phyloP scores from a whole-genome alignment of 352 stramenopile species.

The Pythium grandisporangium region DNA sequence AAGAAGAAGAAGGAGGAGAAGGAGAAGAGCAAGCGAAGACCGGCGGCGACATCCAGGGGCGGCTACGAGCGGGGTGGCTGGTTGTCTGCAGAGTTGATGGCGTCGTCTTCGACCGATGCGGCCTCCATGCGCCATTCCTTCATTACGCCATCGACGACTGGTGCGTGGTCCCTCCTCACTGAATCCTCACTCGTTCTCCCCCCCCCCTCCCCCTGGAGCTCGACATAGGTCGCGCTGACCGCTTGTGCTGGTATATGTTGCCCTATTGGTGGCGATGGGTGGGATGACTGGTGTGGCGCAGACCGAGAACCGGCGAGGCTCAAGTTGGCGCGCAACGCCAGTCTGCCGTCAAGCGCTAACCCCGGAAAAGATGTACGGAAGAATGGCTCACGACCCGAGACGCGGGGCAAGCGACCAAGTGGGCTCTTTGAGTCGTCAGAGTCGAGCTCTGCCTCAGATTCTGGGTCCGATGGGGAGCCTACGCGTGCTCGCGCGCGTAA shows the following conservation, averaged over 20 bases:
- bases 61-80: too few relatives aligned
- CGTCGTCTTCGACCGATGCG: slow-evolving; percentile 6
- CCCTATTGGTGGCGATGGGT: too few relatives aligned
- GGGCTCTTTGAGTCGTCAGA: slow-evolving; percentile 16
- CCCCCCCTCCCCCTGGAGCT: too few relatives aligned
- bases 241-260: too few relatives aligned
- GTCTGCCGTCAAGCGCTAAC: slow-evolving; percentile 6
- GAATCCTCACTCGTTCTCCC: too few relatives aligned
- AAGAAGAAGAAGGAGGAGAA: too few relatives aligned
- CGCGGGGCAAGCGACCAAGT: slow-evolving; percentile 2
- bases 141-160: too few relatives aligned
- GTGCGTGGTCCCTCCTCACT: too few relatives aligned
- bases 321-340: slow-evolving; percentile 10
- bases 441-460: slow-evolving; percentile 3
- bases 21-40: slow-evolving; percentile 3
- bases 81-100: too few relatives aligned
- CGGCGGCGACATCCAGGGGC: too few relatives aligned
- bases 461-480: background rate
- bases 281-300: background rate
- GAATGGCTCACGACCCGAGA: background rate
- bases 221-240: too few relatives aligned
- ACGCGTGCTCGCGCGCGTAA: background rate
- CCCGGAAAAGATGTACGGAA: background rate
- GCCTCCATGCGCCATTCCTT: slow-evolving; percentile 13
- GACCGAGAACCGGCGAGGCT: slow-evolving; percentile 2